Evolutionary conservation across 2,329 filamentous ascomycete genomes (phyloP).

Genomic region (Aspergillus luchuensis): DNA sequence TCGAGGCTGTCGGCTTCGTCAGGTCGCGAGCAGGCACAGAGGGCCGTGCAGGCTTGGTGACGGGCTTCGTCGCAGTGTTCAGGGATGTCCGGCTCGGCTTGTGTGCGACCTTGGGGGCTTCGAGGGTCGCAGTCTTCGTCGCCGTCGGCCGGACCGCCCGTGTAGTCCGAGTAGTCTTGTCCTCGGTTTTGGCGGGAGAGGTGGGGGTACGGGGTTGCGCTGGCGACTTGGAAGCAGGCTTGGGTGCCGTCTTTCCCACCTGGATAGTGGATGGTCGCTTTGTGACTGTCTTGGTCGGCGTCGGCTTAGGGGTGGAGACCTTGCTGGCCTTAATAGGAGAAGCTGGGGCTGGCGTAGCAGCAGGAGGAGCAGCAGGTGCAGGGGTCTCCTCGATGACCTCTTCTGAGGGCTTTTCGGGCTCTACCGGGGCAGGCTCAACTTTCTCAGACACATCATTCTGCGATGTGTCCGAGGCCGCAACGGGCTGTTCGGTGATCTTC

Average conservation of each 20-base stretch:
- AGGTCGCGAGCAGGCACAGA: slow-evolving; percentile 34
- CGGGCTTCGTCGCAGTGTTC: slow-evolving; percentile 32
- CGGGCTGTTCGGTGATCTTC: slow-evolving; percentile 21
- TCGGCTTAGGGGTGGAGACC: slow-evolving; percentile 21
- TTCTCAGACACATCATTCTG: slow-evolving; percentile 12
- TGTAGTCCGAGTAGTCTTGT: slow-evolving; percentile 20
- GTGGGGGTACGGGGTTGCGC: slow-evolving; percentile 24
- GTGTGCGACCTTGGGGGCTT: slow-evolving; percentile 30
- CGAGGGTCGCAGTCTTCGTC: slow-evolving; percentile 33
- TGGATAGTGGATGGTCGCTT: slow-evolving; percentile 38
- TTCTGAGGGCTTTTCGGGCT: slow-evolving; percentile 14
- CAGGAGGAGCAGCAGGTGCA: not conserved
- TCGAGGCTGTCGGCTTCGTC: slow-evolving; percentile 27
- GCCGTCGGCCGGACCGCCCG: slow-evolving; percentile 30
- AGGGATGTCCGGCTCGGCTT: slow-evolving; percentile 38
- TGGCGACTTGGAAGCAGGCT: slow-evolving; percentile 24
- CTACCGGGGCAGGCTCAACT: slow-evolving; percentile 1
- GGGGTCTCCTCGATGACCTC: slow-evolving; percentile 24
- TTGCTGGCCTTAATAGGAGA: slow-evolving; percentile 6
- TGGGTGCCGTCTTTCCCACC: slow-evolving; percentile 27
- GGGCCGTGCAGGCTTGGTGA: slow-evolving; percentile 30
- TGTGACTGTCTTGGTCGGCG: slow-evolving; percentile 26
- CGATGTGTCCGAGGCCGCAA: slow-evolving; percentile 11
- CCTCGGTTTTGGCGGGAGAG: slow-evolving; percentile 25
- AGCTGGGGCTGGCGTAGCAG: slow-evolving; percentile 11